Evolutionary conservation across 75 land plant species (phyloP), one percentile per base, ranked within the genome.

Genomic region (Picea sitchensis): DNA sequence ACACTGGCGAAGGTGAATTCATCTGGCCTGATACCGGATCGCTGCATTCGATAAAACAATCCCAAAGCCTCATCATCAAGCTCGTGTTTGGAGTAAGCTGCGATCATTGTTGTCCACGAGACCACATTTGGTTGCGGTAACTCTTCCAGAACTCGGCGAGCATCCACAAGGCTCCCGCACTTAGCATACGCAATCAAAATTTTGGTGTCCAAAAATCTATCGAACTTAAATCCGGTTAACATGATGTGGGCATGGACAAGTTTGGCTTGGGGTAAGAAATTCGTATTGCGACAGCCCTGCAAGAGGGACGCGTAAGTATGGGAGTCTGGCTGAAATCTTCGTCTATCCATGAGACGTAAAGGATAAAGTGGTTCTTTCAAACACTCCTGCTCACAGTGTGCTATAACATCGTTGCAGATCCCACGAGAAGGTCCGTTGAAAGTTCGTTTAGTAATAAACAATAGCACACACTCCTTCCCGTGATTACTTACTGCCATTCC

Each of bases 21-120:
- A 59, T 82, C 76, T 21, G 74, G 61, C 34, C 0, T 23, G 32
- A 82, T 54, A 6, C 59, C 73, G 31, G 51, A 23, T 17, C 61
- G 51, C 57, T 21, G 36, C 79, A 81, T 75, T n/a, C 59, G 26
- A 26, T 13, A 30, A 51, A 36, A 81, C 59, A 47, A 76, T 14
- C 59, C 31, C 34, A 81, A 41, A 31, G 82, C 80, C 44, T 34
- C 21, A 1, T 60, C 23, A n/a, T 62, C 44, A 17, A 9, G 63
- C 31, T 72, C 44, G 14, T 62, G 64, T 59, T 23, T 57, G 47
- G 23, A 44, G 58, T 77, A 76, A 34, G 76, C 82, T 30, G 79
- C 65, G 30, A 81, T 76, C 61, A 81, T 54, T 21, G 26, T 72
- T n/a, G 59, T 59, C 82, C 82, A 81, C 15, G 78, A 41, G 41